A percentile compares a stretch with the other conserved stretches of the same genome.
Conservation (phyloP, 1,139 yeast species). For the Kodamaea plutei region DNA sequence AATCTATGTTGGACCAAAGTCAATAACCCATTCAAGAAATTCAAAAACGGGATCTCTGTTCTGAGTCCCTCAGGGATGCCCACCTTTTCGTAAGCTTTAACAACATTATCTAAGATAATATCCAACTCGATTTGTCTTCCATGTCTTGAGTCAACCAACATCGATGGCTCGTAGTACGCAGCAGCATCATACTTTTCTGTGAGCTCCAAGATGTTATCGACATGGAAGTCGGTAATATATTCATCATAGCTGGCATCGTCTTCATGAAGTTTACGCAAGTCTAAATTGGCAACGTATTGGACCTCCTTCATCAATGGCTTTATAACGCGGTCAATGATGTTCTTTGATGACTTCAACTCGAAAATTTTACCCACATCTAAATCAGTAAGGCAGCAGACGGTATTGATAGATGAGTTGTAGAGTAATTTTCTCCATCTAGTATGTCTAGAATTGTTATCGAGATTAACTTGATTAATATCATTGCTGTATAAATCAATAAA, state of each 20-base stretch:
- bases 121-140: constrained; percentile 70
- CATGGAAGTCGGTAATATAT: constrained; percentile 15
- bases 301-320: constrained; percentile 25
- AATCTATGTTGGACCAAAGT: constrained; percentile 29
- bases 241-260: constrained; percentile 15
- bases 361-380: constrained; percentile 40
- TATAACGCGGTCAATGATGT: constrained; percentile 16
- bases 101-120: constrained; percentile 32
- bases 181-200: constrained; percentile 19
- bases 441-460: constrained; percentile 47
- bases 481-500: constrained; percentile 51
- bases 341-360: constrained; percentile 14
- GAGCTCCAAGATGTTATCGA: constrained; percentile 14
- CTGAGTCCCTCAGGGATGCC: constrained; percentile 4
- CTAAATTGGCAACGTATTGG: constrained; percentile 20
- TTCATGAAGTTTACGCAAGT: constrained; percentile 13
- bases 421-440: constrained; percentile 72
- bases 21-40: constrained; percentile 32
- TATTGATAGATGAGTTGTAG: constrained; percentile 65
- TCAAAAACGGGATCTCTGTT: constrained; percentile 18
- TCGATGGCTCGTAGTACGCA: constrained; percentile 48
- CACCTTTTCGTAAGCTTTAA: constrained; percentile 13
- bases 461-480: constrained; percentile 35
- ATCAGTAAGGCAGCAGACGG: constrained; percentile 53
- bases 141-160: constrained; percentile 68